Evolutionary conservation across 495 filamentous ascomycete genomes (phyloP).

Genomic region (Chaetomium cochliodes): DNA sequence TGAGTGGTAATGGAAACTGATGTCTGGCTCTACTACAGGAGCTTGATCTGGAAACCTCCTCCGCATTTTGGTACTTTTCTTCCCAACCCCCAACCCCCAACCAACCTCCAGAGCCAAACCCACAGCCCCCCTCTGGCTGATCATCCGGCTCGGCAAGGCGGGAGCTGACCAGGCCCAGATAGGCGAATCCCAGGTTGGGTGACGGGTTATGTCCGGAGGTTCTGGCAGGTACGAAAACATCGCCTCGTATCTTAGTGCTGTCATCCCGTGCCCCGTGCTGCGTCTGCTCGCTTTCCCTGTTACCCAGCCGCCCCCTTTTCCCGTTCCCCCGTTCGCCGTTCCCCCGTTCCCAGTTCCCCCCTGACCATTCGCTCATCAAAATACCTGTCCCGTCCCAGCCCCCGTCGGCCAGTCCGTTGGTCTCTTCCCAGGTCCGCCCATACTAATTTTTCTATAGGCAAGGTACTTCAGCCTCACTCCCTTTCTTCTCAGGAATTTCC

Average conservation of each 20-base stretch:
- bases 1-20: constrained; percentile 30
- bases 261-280: no score
- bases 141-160: constrained; percentile 11
- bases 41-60: constrained; percentile 97
- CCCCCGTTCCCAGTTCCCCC: no score
- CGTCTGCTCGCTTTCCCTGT: no score
- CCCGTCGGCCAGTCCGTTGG: constrained; percentile 17
- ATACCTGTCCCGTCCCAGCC: not conserved
- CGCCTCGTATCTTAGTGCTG: not conserved
- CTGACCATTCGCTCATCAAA: constrained; percentile 5
- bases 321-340: not conserved
- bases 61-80: constrained; percentile 76
- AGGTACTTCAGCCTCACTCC: constrained; percentile 44
- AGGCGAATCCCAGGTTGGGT: constrained; percentile 86
- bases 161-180: constrained; percentile 54
- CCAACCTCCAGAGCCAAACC: not conserved
- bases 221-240: constrained; percentile 78
- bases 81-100: not conserved
- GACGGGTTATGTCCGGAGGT: constrained; percentile 88
- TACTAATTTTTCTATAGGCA: constrained; percentile 47
- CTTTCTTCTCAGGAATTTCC: not conserved
- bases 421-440: constrained; percentile 3
- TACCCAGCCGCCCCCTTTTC: constrained; percentile 1
- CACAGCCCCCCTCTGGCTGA: not conserved
- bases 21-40: constrained; percentile 52